Evolutionary conservation across 257 asterid species (phyloP).

Genomic region (Fraxinus americana): DNA sequence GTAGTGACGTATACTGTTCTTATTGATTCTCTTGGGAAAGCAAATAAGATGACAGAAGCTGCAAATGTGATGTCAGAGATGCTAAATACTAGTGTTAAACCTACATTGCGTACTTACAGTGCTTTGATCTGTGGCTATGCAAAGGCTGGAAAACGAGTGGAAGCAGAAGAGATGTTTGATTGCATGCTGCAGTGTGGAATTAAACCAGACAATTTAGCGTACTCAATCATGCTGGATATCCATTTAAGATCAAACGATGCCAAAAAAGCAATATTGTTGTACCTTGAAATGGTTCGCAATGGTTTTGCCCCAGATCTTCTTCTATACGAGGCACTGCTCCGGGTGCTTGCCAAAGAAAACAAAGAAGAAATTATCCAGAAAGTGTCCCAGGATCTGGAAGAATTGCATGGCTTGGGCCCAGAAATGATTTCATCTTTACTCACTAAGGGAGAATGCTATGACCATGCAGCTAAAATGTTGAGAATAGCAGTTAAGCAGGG

Average conservation of each 20-base stretch:
- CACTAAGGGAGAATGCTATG: constrained; percentile 73
- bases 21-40: constrained; percentile 88
- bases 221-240: constrained; percentile 79
- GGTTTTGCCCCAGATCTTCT: constrained; percentile 70
- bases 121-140: constrained; percentile 97
- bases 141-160: constrained; percentile 66
- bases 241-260: constrained; percentile 66
- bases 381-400: constrained; percentile 72
- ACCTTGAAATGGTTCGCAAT: constrained; percentile 66
- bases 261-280: constrained; percentile 61
- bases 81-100: constrained; percentile 72
- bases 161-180: constrained; percentile 71
- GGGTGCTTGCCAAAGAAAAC: constrained; percentile 56
- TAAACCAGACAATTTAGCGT: constrained; percentile 82
- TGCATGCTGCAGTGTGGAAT: constrained; percentile 89
- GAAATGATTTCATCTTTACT: constrained; percentile 70
- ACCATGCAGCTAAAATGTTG: constrained; percentile 70
- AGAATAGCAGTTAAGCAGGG: constrained; percentile 63
- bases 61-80: constrained; percentile 85
- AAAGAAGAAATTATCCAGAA: constrained; percentile 47
- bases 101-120: constrained; percentile 84
- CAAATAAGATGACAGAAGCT: constrained; percentile 79
- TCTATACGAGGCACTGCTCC: constrained; percentile 62
- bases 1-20: constrained; percentile 91
- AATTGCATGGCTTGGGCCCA: constrained; percentile 55